These are phyloP conservation scores for Eucalyptus erythrocorys DNA, from an alignment of 345 rosid genomes.

Conservation along the genomic window DNA sequence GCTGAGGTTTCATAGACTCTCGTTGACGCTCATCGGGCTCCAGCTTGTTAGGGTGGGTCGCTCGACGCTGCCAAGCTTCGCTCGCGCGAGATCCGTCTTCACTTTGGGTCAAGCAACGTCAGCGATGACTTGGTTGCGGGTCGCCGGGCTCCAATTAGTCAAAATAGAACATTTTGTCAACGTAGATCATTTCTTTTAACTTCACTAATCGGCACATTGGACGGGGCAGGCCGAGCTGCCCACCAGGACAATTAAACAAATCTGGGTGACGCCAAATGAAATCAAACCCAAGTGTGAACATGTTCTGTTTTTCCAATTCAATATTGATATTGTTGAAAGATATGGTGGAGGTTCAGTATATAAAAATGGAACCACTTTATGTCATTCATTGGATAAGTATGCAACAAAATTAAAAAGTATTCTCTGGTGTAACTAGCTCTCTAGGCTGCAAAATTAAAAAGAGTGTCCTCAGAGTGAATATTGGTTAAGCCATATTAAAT, in stretches of 20 bases:
- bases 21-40: neutral
- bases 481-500: neutral
- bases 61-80: neutral
- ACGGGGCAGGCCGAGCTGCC: neutral
- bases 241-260: neutral
- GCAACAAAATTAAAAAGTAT: neutral
- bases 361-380: neutral
- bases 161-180: neutral
- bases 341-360: neutral
- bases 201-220: neutral
- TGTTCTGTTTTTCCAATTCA: neutral
- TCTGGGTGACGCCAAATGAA: neutral
- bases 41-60: neutral
- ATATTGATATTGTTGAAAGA: neutral
- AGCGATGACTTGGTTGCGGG: neutral
- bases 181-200: neutral
- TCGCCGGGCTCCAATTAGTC: neutral
- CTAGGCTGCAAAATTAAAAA: neutral
- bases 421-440: neutral
- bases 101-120: neutral
- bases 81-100: neutral
- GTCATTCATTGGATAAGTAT: neutral
- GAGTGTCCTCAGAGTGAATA: neutral
- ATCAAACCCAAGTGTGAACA: neutral
- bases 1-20: neutral